Conservation (phyloP, 2,329 filamentous ascomycete genomes). For the Cladosporium austrohemisphaericum region DNA sequence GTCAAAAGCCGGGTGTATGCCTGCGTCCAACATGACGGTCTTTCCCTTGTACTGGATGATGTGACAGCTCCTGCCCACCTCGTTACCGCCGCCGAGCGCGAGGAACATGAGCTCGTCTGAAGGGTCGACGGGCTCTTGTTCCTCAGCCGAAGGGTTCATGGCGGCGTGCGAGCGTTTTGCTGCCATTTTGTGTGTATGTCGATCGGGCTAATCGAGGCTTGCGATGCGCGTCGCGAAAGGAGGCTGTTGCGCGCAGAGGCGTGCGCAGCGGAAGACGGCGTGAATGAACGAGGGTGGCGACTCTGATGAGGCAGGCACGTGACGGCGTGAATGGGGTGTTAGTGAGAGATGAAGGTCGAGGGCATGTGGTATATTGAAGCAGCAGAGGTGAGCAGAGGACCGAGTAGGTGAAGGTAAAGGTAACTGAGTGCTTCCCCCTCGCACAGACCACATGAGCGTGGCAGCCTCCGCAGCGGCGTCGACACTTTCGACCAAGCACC, state of each 20-base stretch:
- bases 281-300: not conserved
- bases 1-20: constrained; percentile 94
- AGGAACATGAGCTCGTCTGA: constrained; percentile 93
- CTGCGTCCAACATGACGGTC: constrained; percentile 98
- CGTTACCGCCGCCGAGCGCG: constrained; percentile 90
- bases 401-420: too few relatives aligned
- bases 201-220: not conserved
- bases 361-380: too few relatives aligned
- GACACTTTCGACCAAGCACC: too few relatives aligned
- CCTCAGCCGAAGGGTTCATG: constrained; percentile 63
- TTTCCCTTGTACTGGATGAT: constrained; percentile 99
- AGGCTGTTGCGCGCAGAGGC: not conserved
- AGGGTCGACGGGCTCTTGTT: constrained; percentile 86
- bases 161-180: constrained; percentile 69
- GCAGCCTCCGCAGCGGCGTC: too few relatives aligned
- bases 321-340: not conserved
- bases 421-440: too few relatives aligned
- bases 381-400: too few relatives aligned
- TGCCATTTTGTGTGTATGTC: constrained; percentile 60
- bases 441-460: too few relatives aligned
- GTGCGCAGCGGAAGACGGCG: not conserved
- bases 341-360: too few relatives aligned
- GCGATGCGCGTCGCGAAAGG: not conserved
- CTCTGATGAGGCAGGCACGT: not conserved
- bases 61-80: constrained; percentile 94